Conservation (phyloP, 768 basidiomycete species). For the Boletus pseudo-olivaceus region DNA sequence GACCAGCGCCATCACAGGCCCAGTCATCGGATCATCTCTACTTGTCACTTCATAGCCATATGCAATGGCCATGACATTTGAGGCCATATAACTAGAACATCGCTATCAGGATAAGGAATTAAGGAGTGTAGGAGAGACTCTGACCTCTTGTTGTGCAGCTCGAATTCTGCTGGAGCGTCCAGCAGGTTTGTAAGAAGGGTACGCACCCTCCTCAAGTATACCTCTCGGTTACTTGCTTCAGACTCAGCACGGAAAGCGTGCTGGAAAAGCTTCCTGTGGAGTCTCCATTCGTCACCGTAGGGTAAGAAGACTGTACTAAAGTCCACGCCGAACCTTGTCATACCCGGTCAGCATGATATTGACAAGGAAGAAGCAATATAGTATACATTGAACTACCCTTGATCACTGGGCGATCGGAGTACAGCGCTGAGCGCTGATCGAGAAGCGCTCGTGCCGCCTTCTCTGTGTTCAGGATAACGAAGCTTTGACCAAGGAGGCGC, state of each 20-base stretch:
- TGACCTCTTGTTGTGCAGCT: constrained; percentile 22
- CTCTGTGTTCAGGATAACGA: constrained; percentile 28
- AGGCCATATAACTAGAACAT: constrained; percentile 19
- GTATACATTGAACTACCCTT: constrained; percentile 14
- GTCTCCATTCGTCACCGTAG: constrained; percentile 30
- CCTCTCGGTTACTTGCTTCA: constrained; percentile 14
- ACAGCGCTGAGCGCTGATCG: constrained; percentile 27
- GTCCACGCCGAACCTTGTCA: constrained; percentile 24
- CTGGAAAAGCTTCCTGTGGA: constrained; percentile 30
- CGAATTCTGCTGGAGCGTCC: constrained; percentile 22
- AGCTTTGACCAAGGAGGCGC: constrained; percentile 22
- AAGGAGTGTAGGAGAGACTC: not conserved
- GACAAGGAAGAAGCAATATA: not conserved
- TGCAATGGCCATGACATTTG: constrained; percentile 24
- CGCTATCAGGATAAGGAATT: not conserved
- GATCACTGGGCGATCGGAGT: constrained; percentile 26
- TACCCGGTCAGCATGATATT: not conserved
- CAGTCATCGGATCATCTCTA: constrained; percentile 22
- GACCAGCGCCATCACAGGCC: constrained; percentile 15
- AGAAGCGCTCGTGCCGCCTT: constrained; percentile 25
- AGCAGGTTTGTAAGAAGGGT: constrained; percentile 21
- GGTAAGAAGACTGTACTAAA: constrained; percentile 29
- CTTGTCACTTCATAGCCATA: constrained; percentile 22
- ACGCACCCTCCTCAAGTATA: constrained; percentile 18
- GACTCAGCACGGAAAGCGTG: constrained; percentile 25